Conservation (phyloP, 208 protist species). For the Lotmaria passim region DNA sequence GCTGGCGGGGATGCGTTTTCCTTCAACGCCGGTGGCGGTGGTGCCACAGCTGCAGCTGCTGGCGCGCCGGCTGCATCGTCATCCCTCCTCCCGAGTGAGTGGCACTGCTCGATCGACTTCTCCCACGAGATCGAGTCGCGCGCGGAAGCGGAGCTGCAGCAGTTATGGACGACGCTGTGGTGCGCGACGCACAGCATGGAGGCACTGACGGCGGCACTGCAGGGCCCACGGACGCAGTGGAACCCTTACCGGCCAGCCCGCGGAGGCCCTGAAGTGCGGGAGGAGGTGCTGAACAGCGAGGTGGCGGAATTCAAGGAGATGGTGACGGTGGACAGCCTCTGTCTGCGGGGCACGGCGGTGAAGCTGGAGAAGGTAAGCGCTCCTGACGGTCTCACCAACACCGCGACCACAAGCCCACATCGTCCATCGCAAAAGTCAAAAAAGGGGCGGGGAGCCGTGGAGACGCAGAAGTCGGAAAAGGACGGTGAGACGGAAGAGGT, state of each 20-base stretch:
- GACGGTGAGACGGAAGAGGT: slow-evolving; percentile 15
- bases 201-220: slow-evolving; percentile 41
- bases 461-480: background rate
- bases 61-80: background rate
- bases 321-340: slow-evolving; percentile 54
- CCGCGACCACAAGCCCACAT: background rate
- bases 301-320: slow-evolving; percentile 64
- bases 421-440: background rate
- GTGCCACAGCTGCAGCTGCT: background rate
- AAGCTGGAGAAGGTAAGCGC: background rate
- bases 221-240: slow-evolving; percentile 52
- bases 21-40: background rate
- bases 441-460: background rate
- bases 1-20: background rate
- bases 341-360: slow-evolving; percentile 35
- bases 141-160: slow-evolving; percentile 51
- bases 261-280: slow-evolving; percentile 44
- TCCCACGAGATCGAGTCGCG: slow-evolving; percentile 42
- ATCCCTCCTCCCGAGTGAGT: slow-evolving; percentile 4
- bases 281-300: slow-evolving; percentile 75
- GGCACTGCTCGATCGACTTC: slow-evolving; percentile 46
- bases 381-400: background rate
- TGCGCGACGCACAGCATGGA: slow-evolving; percentile 47
- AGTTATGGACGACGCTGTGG: slow-evolving; percentile 53
- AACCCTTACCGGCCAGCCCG: slow-evolving; percentile 84